phyloP scores from a whole-genome alignment of 139 green algal genomes.

The Chlorella sp. region DNA sequence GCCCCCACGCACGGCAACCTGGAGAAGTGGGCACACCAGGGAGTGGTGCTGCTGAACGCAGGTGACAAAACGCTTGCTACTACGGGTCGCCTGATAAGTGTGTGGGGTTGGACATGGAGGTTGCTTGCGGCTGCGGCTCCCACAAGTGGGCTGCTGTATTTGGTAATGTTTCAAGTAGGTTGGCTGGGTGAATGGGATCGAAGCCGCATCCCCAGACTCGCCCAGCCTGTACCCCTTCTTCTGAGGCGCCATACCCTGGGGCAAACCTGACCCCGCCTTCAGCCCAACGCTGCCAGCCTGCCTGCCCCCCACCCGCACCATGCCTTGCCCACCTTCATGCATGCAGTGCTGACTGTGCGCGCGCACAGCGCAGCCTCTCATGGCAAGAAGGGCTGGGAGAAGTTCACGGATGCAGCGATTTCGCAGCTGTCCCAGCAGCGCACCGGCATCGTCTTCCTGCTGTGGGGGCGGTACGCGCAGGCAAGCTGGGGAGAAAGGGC shows the following conservation, averaged over 20 bases:
- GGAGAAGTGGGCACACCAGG: slow-evolving; percentile 68
- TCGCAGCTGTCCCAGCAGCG: slow-evolving; percentile 64
- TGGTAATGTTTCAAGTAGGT: no score
- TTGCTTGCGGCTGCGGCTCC: no score
- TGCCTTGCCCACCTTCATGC: background rate
- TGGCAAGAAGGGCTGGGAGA: slow-evolving; percentile 91
- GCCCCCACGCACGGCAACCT: slow-evolving; percentile 76
- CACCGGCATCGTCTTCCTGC: slow-evolving; percentile 87
- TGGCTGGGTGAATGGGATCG: background rate
- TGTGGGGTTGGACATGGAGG: no score
- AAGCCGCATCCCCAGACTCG: background rate
- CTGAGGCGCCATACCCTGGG: background rate
- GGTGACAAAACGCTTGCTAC: background rate
- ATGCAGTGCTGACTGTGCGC: slow-evolving; percentile 85
- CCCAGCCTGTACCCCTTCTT: background rate
- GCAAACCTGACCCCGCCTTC: background rate
- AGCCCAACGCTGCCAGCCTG: background rate
- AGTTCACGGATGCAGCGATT: slow-evolving; percentile 90
- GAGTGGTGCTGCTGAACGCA: slow-evolving; percentile 96
- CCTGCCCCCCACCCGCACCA: no score
- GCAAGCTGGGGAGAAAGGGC: background rate
- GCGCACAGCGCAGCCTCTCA: slow-evolving; percentile 86
- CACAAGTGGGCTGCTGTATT: no score
- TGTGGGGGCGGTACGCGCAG: slow-evolving; percentile 90
- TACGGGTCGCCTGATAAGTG: no score